phyloP scores from a whole-genome alignment of 768 basidiomycete species.

The Rhodotorula diobovata region DNA sequence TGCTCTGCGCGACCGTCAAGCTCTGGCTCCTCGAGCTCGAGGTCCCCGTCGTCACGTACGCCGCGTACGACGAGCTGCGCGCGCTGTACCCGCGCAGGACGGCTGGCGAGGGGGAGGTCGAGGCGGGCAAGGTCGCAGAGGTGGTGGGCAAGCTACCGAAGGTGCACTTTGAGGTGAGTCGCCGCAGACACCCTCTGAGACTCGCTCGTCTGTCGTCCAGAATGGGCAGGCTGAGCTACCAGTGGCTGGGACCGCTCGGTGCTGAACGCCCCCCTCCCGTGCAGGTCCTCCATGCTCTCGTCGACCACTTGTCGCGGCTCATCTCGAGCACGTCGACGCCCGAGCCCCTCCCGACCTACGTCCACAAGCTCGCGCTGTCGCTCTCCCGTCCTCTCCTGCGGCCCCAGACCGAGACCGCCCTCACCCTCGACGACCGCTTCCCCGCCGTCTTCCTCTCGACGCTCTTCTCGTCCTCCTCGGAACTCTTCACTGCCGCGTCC shows the following conservation, averaged over 20 bases:
- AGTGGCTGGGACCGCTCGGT: too few species aligned
- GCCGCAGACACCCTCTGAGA: slow-evolving; percentile 49
- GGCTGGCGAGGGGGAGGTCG: neutral
- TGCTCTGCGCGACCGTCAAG: slow-evolving; percentile 78
- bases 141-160: slow-evolving; percentile 16
- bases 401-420: slow-evolving; percentile 72
- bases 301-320: slow-evolving; percentile 55
- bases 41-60: slow-evolving; percentile 76
- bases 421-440: slow-evolving; percentile 88
- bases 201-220: slow-evolving; percentile 68
- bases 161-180: slow-evolving; percentile 30
- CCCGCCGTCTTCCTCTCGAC: slow-evolving; percentile 78
- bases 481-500: slow-evolving; percentile 5
- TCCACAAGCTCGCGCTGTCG: slow-evolving; percentile 80
- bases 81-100: slow-evolving; percentile 65
- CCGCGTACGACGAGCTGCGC: slow-evolving; percentile 86
- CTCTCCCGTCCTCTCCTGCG: slow-evolving; percentile 75
- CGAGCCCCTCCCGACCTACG: slow-evolving; percentile 71
- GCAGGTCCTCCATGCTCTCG: slow-evolving; percentile 68
- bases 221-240: too few species aligned
- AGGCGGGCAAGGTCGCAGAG: neutral
- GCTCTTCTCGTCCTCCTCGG: slow-evolving; percentile 52
- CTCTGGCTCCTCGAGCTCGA: slow-evolving; percentile 88
- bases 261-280: too few species aligned
- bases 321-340: slow-evolving; percentile 6